Evolutionary conservation across 1,139 yeast genomes (phyloP).

Genomic region (Candida sanyaensis): DNA sequence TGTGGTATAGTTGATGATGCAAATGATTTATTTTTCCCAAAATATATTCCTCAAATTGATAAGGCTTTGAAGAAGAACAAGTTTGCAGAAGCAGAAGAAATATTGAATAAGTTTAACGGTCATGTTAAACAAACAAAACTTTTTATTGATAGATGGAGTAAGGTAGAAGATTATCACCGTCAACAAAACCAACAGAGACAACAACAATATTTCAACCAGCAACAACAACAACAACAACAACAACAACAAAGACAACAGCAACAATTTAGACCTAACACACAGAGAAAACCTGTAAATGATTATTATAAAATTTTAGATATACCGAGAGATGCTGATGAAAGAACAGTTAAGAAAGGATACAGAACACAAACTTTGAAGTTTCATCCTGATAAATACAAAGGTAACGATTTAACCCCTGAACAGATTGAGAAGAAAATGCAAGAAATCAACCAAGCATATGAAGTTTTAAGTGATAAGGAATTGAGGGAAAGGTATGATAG

Average conservation of each 20-base stretch:
- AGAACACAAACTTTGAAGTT: constrained; percentile 74
- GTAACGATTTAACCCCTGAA: constrained; percentile 64
- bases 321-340: constrained; percentile 64
- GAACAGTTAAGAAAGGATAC: constrained; percentile 80
- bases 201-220: constrained; percentile 44
- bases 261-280: constrained; percentile 34
- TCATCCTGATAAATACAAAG: constrained; percentile 89
- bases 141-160: constrained; percentile 31
- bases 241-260: constrained; percentile 48
- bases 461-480: constrained; percentile 70
- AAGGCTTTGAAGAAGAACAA: constrained; percentile 39
- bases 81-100: constrained; percentile 42
- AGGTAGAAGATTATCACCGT: constrained; percentile 22
- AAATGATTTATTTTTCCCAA: constrained; percentile 45
- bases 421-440: constrained; percentile 85
- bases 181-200: constrained; percentile 28
- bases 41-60: constrained; percentile 46
- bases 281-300: constrained; percentile 58
- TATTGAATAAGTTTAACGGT: constrained; percentile 30
- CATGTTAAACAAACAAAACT: constrained; percentile 42
- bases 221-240: constrained; percentile 43
- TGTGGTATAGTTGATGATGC: constrained; percentile 29
- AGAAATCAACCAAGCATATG: constrained; percentile 91
- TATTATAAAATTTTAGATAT: constrained; percentile 81
- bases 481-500: constrained; percentile 66